Conservation (phyloP, 1,284 basidiomycete species). For the Cryptococcus sp. region DNA sequence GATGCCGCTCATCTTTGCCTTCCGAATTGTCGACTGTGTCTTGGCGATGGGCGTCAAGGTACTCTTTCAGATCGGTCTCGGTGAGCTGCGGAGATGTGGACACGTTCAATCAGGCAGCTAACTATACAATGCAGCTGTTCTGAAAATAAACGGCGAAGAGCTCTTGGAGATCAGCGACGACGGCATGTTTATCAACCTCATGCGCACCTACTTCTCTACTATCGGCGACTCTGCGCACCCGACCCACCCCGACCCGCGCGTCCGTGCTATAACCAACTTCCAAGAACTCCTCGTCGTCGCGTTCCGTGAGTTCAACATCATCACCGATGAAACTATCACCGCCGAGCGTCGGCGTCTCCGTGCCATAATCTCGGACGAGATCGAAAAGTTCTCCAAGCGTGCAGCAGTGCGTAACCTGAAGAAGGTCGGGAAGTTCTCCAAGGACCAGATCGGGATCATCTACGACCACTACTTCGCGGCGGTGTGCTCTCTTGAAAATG, state of each 20-base stretch:
- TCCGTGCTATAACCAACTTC: constrained; percentile 94
- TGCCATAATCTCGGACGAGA: constrained; percentile 85
- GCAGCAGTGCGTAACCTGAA: constrained; percentile 86
- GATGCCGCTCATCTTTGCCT: constrained; percentile 99
- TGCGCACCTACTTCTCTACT: constrained; percentile 90
- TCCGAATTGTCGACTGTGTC: constrained; percentile 98
- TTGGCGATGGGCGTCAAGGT: constrained; percentile 99
- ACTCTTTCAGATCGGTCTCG: constrained; percentile 71
- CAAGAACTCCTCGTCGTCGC: constrained; percentile 94
- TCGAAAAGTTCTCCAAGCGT: constrained; percentile 95
- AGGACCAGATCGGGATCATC: constrained; percentile 83
- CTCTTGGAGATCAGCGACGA: constrained; percentile 95
- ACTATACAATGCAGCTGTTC: constrained; percentile 61
- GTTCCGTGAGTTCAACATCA: constrained; percentile 94
- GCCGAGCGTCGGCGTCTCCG: constrained; percentile 83
- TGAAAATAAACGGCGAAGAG: constrained; percentile 97
- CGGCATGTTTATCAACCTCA: constrained; percentile 90
- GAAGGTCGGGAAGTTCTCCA: constrained; percentile 74
- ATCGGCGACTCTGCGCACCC: constrained; percentile 95
- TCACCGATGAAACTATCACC: constrained; percentile 92
- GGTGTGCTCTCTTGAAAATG: constrained; percentile 63
- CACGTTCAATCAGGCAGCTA: not conserved
- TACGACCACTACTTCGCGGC: constrained; percentile 90
- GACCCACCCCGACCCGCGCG: constrained; percentile 77
- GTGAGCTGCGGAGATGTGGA: constrained; percentile 22